Evolutionary conservation across 805 yeast genomes (phyloP).

Genomic region (Barnettozyma californica): DNA sequence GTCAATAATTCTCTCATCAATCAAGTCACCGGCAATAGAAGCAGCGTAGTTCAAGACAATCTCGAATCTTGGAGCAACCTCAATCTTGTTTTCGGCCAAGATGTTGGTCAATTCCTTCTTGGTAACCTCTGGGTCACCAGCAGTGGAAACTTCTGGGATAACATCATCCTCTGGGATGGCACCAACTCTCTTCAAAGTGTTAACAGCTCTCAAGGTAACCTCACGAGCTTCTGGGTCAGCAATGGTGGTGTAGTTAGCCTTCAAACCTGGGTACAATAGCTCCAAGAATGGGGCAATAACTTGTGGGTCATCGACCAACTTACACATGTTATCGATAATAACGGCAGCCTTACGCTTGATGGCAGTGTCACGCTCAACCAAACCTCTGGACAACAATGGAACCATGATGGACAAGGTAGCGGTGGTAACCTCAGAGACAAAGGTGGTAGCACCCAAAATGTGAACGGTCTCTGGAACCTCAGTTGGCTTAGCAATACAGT

Average conservation of each 20-base stretch:
- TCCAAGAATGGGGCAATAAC: constrained; percentile 99
- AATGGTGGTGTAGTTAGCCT: constrained; percentile 89
- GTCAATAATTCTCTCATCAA: constrained; percentile 95
- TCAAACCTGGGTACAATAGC: constrained; percentile 93
- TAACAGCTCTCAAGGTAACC: constrained; percentile 94
- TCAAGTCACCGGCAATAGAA: constrained; percentile 97
- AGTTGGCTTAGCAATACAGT: constrained; percentile 94
- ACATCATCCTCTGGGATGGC: constrained; percentile 84
- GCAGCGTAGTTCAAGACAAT: constrained; percentile 79
- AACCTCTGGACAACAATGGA: constrained; percentile 98
- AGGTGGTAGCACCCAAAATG: constrained; percentile 98
- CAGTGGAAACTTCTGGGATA: constrained; percentile 96
- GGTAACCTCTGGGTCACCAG: constrained; percentile 94
- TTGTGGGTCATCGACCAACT: constrained; percentile 99
- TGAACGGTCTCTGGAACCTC: constrained; percentile 99
- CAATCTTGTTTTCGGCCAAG: constrained; percentile 55
- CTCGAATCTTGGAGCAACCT: constrained; percentile 71
- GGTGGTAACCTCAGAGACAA: constrained; percentile 98
- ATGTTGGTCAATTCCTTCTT: constrained; percentile 73
- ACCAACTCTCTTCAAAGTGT: constrained; percentile 98
- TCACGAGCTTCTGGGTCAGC: constrained; percentile 99
- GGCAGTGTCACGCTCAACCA: constrained; percentile 98
- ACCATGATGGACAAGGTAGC: constrained; percentile 99
- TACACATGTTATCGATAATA: constrained; percentile 99
- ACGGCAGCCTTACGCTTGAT: constrained; percentile 99